phyloP scores from a whole-genome alignment of 371 early-diverging fungal species.

The Nematocida ironsii region DNA sequence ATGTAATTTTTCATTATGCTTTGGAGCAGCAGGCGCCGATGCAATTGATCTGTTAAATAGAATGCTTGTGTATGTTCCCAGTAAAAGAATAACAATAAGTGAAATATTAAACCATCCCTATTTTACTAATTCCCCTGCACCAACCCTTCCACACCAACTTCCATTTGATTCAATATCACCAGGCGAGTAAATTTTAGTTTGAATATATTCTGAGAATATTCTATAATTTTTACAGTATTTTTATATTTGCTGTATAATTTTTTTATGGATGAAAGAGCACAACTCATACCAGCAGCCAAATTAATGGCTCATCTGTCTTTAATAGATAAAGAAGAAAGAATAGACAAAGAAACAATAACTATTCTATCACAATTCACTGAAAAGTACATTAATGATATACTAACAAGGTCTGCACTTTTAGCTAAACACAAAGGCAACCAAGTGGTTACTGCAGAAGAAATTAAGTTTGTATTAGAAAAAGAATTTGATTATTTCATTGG shows the following conservation, averaged over 20 bases:
- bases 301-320: slow-evolving; percentile 12
- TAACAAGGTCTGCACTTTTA: slow-evolving; percentile 64
- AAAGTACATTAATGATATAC: slow-evolving; percentile 69
- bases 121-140: slow-evolving; percentile 79
- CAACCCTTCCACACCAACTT: slow-evolving; percentile 78
- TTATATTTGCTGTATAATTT: slow-evolving; percentile 10
- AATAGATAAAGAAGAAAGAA: slow-evolving; percentile 57
- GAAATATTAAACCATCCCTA: slow-evolving; percentile 82
- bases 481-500: slow-evolving; percentile 70
- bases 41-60: slow-evolving; percentile 82
- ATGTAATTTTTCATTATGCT: slow-evolving; percentile 76
- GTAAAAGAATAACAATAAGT: slow-evolving; percentile 78
- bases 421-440: slow-evolving; percentile 64
- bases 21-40: slow-evolving; percentile 85
- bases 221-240: not conserved
- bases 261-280: slow-evolving; percentile 57
- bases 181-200: not conserved
- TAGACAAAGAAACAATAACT: slow-evolving; percentile 64
- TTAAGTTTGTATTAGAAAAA: slow-evolving; percentile 69
- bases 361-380: slow-evolving; percentile 67
- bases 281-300: slow-evolving; percentile 38
- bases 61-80: slow-evolving; percentile 85
- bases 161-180: slow-evolving; percentile 33
- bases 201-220: not conserved
- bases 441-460: slow-evolving; percentile 60